Base-by-base conservation (phyloP, 2,329 filamentous ascomycete genomes). In the Neopestalotiopsis sp. region DNA sequence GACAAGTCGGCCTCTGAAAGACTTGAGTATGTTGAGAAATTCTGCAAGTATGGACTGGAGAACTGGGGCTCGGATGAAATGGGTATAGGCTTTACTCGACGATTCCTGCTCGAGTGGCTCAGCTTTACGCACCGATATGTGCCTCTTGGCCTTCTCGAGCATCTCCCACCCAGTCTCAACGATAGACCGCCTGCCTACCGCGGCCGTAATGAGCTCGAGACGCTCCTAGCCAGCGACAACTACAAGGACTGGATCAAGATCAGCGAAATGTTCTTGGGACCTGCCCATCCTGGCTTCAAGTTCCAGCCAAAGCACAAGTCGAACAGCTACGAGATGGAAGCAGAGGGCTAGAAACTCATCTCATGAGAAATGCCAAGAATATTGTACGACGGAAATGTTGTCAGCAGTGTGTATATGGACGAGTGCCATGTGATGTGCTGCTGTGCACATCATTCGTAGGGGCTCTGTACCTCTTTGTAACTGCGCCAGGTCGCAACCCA, bases 161-260 rank as follows among this genome's bases (percentile, higher is more conserved):
- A 94, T 79, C 86, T 99, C 65, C 96, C 96, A 58, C 95, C 96
- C 0, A 92, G 87, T 74, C 88, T 99, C 66, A 94, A 98, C 76
- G 95, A 99, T 79, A 87, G 96, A 24, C 94, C 96, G 62, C 95
- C 95, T 5, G 89, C 90, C 61, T 99, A 92, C 78, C 88, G 85
- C 74, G 95, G 95, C 24, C 87, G 96, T 69, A 92, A 96, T 80
- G 96, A 99, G 67, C 81, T 99, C 77, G 96, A 99, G 87, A 97
- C 94, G n/a, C 83, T 99, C 73, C 87, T 99, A 82, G 91, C 91
- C 14, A 98, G 94, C 81, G 89, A 90, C 72, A 94, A 98, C 81
- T 98, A 97, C 83, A 92, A 92, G 83, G 96, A 99, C 81, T 99
- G 96, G 96, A 94, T 99, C 80, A 98, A 97, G 85, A 97, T 99